Evolutionary conservation across 495 filamentous ascomycete species (phyloP).

Genomic region (Pseudotulostoma volvatum): DNA sequence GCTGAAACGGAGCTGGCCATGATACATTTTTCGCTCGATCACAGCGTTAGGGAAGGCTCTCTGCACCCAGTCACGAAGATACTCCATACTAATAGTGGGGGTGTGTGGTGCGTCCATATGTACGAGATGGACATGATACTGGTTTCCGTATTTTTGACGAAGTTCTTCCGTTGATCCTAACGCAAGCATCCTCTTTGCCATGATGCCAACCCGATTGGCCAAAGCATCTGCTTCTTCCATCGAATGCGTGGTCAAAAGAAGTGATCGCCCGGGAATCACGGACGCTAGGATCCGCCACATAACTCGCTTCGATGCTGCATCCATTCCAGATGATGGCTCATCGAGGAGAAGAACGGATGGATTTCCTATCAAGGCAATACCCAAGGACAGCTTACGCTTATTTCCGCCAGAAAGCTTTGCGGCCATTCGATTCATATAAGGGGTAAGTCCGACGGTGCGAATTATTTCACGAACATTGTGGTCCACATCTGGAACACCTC

Average conservation of each 20-base stretch:
- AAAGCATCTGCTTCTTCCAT: slow-evolving; percentile 34
- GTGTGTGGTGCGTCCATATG: slow-evolving; percentile 56
- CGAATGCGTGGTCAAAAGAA: slow-evolving; percentile 28
- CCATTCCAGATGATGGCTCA: slow-evolving; percentile 33
- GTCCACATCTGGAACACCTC: slow-evolving; percentile 33
- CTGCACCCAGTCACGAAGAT: slow-evolving; percentile 44
- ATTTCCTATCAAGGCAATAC: slow-evolving; percentile 33
- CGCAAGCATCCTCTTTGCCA: slow-evolving; percentile 28
- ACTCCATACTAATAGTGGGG: slow-evolving; percentile 42
- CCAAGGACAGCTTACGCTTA: slow-evolving; percentile 37
- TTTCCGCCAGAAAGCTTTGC: slow-evolving; percentile 36
- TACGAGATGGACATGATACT: slow-evolving; percentile 40
- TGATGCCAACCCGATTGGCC: slow-evolving; percentile 25
- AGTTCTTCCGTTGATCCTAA: slow-evolving; percentile 23
- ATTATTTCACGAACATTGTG: slow-evolving; percentile 33
- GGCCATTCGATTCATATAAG: slow-evolving; percentile 24
- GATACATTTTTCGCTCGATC: slow-evolving; percentile 57
- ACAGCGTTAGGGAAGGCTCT: slow-evolving; percentile 38
- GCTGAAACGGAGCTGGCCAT: slow-evolving; percentile 67
- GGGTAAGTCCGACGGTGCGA: slow-evolving; percentile 24
- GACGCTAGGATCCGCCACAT: slow-evolving; percentile 32
- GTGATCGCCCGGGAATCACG: slow-evolving; percentile 19
- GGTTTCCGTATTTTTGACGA: slow-evolving; percentile 21
- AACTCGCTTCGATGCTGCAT: slow-evolving; percentile 32
- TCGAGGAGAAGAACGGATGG: slow-evolving; percentile 33